A percentile compares a stretch with the other conserved stretches of the same genome.
These are phyloP conservation scores for Phytophthora hybrid DNA, from an alignment of 352 stramenopile species.

Conservation along the genomic window DNA sequence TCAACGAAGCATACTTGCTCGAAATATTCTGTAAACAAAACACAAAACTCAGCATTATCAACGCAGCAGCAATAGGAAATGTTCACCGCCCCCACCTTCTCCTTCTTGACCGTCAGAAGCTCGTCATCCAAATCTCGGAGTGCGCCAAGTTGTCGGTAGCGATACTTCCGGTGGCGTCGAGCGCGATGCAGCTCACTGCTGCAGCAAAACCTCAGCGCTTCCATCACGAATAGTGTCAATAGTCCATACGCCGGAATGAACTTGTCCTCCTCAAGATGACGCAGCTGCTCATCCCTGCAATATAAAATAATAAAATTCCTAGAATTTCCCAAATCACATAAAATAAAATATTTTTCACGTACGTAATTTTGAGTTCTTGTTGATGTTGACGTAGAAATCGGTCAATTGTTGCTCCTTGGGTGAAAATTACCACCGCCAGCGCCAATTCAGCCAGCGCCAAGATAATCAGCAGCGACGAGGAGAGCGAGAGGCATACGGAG, in stretches of 20 bases:
- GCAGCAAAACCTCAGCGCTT: conserved; percentile 76
- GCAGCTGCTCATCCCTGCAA: conserved; percentile 61
- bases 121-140: conserved; percentile 77
- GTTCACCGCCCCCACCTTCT: conserved; percentile 51
- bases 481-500: conserved; percentile 59
- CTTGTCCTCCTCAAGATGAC: conserved; percentile 65
- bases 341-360: conserved; percentile 5
- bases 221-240: conserved; percentile 70
- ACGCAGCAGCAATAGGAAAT: not conserved
- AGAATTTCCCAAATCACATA: not conserved
- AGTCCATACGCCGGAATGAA: conserved; percentile 74
- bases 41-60: conserved; percentile 7
- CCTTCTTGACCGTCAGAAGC: conserved; percentile 70
- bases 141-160: conserved; percentile 62
- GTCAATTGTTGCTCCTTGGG: conserved; percentile 66
- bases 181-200: conserved; percentile 61
- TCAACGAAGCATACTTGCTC: conserved; percentile 74
- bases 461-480: conserved; percentile 68
- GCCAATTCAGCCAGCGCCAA: conserved; percentile 68
- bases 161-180: conserved; percentile 62
- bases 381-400: conserved; percentile 71
- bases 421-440: conserved; percentile 75
- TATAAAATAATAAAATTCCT: conserved; percentile 1
- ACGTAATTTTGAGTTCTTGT: conserved; percentile 70
- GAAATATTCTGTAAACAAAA: conserved; percentile 61